Evolutionary conservation across 768 basidiomycete genomes (phyloP).

Genomic region (Psilocybe azurescens): DNA sequence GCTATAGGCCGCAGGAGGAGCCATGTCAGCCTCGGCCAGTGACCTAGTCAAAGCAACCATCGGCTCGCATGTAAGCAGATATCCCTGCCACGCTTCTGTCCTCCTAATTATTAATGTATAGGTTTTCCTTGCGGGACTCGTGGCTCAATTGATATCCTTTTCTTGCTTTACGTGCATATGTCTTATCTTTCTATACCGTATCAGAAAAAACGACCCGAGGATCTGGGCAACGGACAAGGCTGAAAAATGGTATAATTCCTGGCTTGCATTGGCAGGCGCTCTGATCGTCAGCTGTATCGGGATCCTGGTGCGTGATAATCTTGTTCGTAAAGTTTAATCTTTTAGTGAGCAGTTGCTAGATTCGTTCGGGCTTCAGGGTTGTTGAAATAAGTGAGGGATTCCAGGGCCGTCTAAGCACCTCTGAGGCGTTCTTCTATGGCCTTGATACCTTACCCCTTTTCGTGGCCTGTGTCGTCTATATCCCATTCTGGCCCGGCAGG

Average conservation of each 20-base stretch:
- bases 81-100: neutral
- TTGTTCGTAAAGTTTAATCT: neutral
- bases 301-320: slow-evolving; percentile 54
- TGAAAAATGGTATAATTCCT: slow-evolving; percentile 56
- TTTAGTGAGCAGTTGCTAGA: slow-evolving; percentile 34
- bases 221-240: slow-evolving; percentile 44
- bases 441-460: slow-evolving; percentile 71
- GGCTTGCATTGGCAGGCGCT: slow-evolving; percentile 59
- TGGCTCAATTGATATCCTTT: slow-evolving; percentile 60
- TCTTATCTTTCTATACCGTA: slow-evolving; percentile 51
- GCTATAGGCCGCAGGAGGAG: slow-evolving; percentile 53
- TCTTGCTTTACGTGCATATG: slow-evolving; percentile 51
- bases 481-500: slow-evolving; percentile 69
- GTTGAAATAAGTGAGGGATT: slow-evolving; percentile 71
- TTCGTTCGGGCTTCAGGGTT: slow-evolving; percentile 67
- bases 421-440: slow-evolving; percentile 68
- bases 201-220: slow-evolving; percentile 44
- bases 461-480: slow-evolving; percentile 60
- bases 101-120: slow-evolving; percentile 20
- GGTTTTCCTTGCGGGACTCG: slow-evolving; percentile 63
- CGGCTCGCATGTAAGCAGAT: slow-evolving; percentile 40
- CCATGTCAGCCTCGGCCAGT: slow-evolving; percentile 47
- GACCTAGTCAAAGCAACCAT: slow-evolving; percentile 28
- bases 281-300: slow-evolving; percentile 62
- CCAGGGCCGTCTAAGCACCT: slow-evolving; percentile 56